These are phyloP conservation scores for Schizonepeta tenuifolia DNA, from an alignment of 257 asterid genomes.

Conservation along the genomic window DNA sequence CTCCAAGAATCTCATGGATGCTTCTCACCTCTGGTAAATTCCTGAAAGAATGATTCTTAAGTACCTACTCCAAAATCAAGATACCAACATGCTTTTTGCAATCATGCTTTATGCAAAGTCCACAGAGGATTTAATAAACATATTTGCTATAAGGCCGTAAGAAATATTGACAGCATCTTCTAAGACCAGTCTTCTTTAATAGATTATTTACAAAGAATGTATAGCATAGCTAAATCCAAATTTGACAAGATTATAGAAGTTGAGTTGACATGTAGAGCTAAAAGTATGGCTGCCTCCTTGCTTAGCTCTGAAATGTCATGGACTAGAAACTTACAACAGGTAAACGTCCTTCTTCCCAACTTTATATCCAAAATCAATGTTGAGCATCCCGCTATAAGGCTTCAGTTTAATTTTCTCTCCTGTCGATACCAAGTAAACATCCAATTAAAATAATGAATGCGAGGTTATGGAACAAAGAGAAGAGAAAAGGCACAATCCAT, in stretches of 20 bases:
- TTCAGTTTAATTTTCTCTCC: constrained; percentile 74
- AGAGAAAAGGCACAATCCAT: background rate
- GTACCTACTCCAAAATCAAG: background rate
- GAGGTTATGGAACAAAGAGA: background rate
- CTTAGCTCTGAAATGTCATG: background rate
- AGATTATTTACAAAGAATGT: background rate
- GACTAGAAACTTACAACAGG: constrained; percentile 66
- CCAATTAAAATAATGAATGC: constrained; percentile 15
- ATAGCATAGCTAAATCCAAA: background rate
- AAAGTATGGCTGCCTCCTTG: background rate
- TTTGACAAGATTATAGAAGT: background rate
- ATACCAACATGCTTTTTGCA: constrained; percentile 9
- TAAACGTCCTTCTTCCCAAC: constrained; percentile 82
- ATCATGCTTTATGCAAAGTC: background rate
- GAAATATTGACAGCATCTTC: constrained; percentile 2
- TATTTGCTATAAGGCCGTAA: background rate
- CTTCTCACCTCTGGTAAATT: constrained; percentile 92
- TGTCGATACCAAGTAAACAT: constrained; percentile 34
- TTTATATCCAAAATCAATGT: constrained; percentile 86
- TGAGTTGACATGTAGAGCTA: background rate
- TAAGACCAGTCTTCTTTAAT: background rate
- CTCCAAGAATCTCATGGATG: constrained; percentile 71
- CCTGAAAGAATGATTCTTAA: constrained; percentile 48
- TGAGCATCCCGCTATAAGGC: constrained; percentile 94
- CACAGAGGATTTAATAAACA: background rate